Conservation (phyloP, 306 rosid genomes). For the Cicer chorassanicum region DNA sequence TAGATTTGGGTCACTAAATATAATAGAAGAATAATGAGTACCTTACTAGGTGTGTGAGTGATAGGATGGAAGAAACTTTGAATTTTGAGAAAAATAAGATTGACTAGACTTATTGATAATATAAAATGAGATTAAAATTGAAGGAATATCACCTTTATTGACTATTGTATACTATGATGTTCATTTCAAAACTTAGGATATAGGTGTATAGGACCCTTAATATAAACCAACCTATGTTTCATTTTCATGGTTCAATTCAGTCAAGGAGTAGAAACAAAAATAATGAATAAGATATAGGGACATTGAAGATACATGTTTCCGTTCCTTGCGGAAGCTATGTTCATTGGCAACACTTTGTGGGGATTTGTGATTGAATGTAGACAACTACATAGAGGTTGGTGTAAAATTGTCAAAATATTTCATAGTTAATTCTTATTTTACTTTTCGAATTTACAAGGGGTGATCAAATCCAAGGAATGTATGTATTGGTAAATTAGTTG, state of each 20-base stretch:
- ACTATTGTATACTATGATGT: constrained; percentile 18
- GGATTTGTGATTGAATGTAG: constrained; percentile 32
- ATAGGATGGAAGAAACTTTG: constrained; percentile 17
- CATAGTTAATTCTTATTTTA: constrained; percentile 5
- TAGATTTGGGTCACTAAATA: constrained; percentile 18
- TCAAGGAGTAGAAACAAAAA: constrained; percentile 16
- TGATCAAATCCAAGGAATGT: constrained; percentile 21
- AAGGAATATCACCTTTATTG: constrained; percentile 23
- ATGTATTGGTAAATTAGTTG: neutral
- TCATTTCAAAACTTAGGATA: constrained; percentile 23
- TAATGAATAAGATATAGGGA: constrained; percentile 36
- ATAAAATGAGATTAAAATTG: constrained; percentile 7
- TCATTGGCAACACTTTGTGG: constrained; percentile 43
- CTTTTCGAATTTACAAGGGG: constrained; percentile 27
- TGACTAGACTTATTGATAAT: constrained; percentile 1
- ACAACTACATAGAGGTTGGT: constrained; percentile 35
- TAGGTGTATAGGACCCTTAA: constrained; percentile 9
- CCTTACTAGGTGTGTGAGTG: neutral
- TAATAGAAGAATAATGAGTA: constrained; percentile 13
- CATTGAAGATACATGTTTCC: constrained; percentile 53
- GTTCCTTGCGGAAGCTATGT: constrained; percentile 52
- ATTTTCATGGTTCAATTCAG: constrained; percentile 26
- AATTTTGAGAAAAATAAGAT: constrained; percentile 20
- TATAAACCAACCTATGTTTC: constrained; percentile 21
- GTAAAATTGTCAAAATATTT: constrained; percentile 11